Percentiles rank a stretch among this genome's conserved stretches.
Conservation (phyloP, 495 filamentous ascomycete species). For the Podospora pseudocomata region DNA sequence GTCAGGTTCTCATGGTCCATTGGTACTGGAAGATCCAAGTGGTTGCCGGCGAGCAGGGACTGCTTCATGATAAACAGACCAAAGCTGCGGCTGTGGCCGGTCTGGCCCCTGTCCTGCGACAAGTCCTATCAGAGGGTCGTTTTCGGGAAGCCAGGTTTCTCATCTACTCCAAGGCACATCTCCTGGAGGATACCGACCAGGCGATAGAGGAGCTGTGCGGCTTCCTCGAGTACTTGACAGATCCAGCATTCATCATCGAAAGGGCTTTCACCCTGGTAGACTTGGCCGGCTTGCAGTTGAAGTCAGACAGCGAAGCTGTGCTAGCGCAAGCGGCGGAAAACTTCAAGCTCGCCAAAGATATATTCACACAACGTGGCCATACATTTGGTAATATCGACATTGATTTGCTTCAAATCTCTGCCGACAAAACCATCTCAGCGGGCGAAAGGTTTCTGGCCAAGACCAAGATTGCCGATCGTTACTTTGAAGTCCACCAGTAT, state of each 20-base stretch:
- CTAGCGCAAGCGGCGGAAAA: background rate
- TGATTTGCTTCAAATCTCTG: background rate
- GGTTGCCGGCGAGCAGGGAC: background rate
- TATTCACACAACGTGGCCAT: background rate
- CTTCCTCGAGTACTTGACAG: background rate
- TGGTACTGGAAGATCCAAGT: background rate
- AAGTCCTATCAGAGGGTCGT: background rate
- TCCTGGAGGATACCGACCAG: background rate
- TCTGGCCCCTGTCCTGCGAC: background rate
- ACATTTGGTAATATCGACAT: background rate
- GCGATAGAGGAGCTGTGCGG: background rate
- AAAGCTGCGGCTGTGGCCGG: background rate
- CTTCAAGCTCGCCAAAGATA: background rate
- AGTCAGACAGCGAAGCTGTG: background rate
- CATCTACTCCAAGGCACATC: background rate
- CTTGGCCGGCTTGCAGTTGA: background rate
- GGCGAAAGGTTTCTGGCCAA: background rate
- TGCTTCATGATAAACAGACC: background rate
- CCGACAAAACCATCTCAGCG: background rate
- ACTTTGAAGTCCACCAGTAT: background rate
- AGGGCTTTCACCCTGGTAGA: background rate
- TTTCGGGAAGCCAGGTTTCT: background rate
- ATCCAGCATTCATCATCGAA: background rate
- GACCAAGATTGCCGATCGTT: background rate
- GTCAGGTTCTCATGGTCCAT: background rate